phyloP scores from a whole-genome alignment of 257 asterid species.

The Catharanthus roseus region DNA sequence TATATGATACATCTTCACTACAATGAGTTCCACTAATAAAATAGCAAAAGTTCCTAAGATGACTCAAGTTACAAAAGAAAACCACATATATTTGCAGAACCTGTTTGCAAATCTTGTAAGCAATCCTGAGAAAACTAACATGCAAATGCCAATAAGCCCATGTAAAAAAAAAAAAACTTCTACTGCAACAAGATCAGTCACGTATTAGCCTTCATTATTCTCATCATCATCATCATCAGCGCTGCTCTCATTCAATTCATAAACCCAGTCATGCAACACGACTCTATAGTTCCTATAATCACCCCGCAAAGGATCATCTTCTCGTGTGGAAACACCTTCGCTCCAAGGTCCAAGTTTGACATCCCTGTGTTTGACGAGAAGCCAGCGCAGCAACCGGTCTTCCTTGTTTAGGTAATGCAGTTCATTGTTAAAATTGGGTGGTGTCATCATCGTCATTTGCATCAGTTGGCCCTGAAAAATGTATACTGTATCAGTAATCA shows the following conservation, averaged over 20 bases:
- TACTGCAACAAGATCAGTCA: background rate
- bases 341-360: slow-evolving; percentile 26
- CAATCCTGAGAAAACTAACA: background rate
- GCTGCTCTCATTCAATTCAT: slow-evolving; percentile 4
- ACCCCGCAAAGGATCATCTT: background rate
- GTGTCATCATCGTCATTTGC: slow-evolving; percentile 89
- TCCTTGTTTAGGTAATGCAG: slow-evolving; percentile 76
- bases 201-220: slow-evolving; percentile 17
- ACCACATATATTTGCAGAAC: background rate
- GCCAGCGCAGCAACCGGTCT: slow-evolving; percentile 79
- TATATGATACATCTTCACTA: no score
- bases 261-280: slow-evolving; percentile 17
- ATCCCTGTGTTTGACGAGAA: slow-evolving; percentile 63
- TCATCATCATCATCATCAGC: slow-evolving; percentile 24
- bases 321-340: slow-evolving; percentile 16
- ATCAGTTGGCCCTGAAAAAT: slow-evolving; percentile 47
- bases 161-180: no score
- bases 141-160: background rate
- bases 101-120: background rate
- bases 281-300: slow-evolving; percentile 29
- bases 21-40: background rate
- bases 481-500: background rate
- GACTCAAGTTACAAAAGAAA: background rate
- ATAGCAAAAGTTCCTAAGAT: background rate
- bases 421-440: slow-evolving; percentile 67